phyloP scores from a whole-genome alignment of 805 yeast species.

The Kuraishia piskuri region DNA sequence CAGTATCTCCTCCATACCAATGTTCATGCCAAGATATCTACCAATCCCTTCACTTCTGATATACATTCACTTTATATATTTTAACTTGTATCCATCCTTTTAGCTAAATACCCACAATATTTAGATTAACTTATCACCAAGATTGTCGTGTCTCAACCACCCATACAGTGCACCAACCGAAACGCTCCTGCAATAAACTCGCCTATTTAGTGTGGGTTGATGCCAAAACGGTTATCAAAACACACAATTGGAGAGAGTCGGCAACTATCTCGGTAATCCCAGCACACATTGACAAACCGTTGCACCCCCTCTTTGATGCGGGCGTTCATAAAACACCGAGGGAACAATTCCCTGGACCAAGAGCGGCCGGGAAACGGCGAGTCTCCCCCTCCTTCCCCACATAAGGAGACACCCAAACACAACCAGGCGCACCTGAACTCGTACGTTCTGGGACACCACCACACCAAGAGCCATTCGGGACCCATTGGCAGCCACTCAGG shows the following conservation, averaged over 20 bases:
- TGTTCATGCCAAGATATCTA: no score
- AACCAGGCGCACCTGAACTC: conserved; percentile 1
- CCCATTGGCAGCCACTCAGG: neutral
- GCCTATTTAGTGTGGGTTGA: no score
- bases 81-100: no score
- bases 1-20: no score
- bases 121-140: no score
- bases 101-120: no score
- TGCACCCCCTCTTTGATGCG: conserved; percentile 12
- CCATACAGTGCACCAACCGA: neutral
- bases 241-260: neutral
- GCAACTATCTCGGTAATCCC: neutral
- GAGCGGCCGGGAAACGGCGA: conserved; percentile 6
- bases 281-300: neutral
- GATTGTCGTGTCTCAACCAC: no score
- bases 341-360: conserved; percentile 13
- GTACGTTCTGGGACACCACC: neutral
- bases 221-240: no score
- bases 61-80: no score
- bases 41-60: no score
- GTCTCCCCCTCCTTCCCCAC: conserved; percentile 7
- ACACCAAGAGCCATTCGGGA: neutral
- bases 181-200: neutral
- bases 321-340: conserved; percentile 21
- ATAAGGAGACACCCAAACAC: conserved; percentile 1